Base-by-base conservation (phyloP, 2,329 filamentous ascomycete species). In the Penicillium aurantiogriseum region DNA sequence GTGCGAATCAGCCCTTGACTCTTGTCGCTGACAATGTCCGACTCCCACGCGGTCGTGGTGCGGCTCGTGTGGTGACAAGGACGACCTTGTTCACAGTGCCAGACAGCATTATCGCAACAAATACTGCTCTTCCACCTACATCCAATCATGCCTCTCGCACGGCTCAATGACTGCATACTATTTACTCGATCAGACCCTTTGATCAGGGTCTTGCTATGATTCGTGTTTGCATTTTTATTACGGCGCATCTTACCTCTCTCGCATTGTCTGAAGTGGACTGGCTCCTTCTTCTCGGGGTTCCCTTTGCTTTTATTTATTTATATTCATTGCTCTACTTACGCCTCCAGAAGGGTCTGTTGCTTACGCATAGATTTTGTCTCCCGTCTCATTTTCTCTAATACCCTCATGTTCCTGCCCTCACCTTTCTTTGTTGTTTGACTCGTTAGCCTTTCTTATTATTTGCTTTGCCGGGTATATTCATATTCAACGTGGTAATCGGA, bases 1-100 rank as follows among this genome's bases (percentile, higher is more conserved):
- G 74, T 45, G 62, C 69, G 35, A 71, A 70, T 40, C 71, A 74
- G 45, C 70, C 74, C 17, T 63, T 76, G 56, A 64, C 65, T 48
- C 66, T 69, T 31, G 52, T 67, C 46, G 66, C 70, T n/a, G 68
- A 51, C 10, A 43, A 69, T 51, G 59, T 63, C 31, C 63, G 61
- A 39, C 57, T 64, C 55, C 63, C 60, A 23, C 59, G 60, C 25
- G 46, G 60, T 46, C 54, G 60, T 36, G 40, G 51, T 59, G 57
- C 62, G 57, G 57, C 66, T 42, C 61, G 63, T 44, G 48, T 57
- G 53, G 55, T 62, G 23, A 57, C 61, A 25, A 48, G 42, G 33
- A 51, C 65, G 10, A 43, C 58, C 39, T 58, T 68, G n/a, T 58
- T 66, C 25, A 56, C 69, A 10, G 56, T 64, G 11, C 54, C 68